These are phyloP conservation scores for Thielaviopsis cerberus DNA, from an alignment of 2,329 filamentous ascomycete species.

Conservation along the genomic window DNA sequence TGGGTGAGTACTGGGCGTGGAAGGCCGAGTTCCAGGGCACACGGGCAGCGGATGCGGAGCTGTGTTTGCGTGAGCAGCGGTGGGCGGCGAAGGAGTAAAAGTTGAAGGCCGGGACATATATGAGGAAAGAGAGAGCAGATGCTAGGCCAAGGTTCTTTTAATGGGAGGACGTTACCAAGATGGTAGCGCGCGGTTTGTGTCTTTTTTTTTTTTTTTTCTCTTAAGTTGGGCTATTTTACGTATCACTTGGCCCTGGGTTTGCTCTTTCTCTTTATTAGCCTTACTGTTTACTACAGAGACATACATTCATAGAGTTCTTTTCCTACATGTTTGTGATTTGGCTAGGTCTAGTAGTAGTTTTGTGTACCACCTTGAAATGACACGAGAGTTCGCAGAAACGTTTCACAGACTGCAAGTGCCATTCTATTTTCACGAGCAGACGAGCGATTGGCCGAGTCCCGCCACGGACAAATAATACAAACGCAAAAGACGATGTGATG, in stretches of 20 bases:
- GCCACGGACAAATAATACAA: no score
- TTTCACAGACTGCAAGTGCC: no score
- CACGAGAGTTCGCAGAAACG: no score
- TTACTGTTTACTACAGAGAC: not conserved
- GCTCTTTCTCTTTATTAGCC: not conserved
- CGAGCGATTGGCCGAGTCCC: no score
- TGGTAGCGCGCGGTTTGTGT: not conserved
- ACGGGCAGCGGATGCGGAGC: conserved; percentile 36
- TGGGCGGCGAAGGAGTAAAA: conserved; percentile 42
- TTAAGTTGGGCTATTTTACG: not conserved
- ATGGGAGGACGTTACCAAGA: not conserved
- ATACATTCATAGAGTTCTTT: not conserved
- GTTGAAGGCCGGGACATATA: not conserved
- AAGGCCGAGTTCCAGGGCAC: conserved; percentile 53
- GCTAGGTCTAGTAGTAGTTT: not conserved
- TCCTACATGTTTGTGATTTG: not conserved
- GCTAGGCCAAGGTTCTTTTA: not conserved
- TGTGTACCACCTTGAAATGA: not conserved
- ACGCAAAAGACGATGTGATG: no score
- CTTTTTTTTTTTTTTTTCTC: not conserved
- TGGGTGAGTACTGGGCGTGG: conserved; percentile 90
- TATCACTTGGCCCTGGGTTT: not conserved
- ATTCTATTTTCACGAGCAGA: no score
- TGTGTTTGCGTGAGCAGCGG: conserved; percentile 57
- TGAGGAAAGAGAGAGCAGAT: not conserved